Evolutionary conservation across 768 basidiomycete genomes (phyloP).

Genomic region (Melanogaster broomeanus): DNA sequence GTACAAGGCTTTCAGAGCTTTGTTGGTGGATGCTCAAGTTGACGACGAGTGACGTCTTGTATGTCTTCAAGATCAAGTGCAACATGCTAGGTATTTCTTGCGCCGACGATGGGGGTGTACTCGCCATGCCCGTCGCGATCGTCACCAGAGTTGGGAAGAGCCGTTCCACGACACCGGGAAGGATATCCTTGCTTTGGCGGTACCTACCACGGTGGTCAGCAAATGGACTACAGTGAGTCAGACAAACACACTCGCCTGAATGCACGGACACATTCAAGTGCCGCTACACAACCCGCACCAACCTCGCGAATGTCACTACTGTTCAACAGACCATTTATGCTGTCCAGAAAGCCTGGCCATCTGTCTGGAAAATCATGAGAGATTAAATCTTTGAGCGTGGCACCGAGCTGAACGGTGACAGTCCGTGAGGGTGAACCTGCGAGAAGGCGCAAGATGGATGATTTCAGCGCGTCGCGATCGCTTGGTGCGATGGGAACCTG

Average conservation of each 20-base stretch:
- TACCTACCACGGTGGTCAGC: slow-evolving; percentile 60
- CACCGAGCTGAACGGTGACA: slow-evolving; percentile 77
- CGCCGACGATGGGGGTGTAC: slow-evolving; percentile 55
- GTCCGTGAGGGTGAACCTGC: slow-evolving; percentile 63
- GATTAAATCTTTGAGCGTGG: slow-evolving; percentile 71
- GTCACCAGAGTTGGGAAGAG: slow-evolving; percentile 76
- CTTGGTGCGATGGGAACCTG: slow-evolving; percentile 59
- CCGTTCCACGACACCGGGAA: slow-evolving; percentile 57
- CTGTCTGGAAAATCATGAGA: slow-evolving; percentile 75
- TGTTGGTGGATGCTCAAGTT: slow-evolving; percentile 77
- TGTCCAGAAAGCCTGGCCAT: slow-evolving; percentile 72
- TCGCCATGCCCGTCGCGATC: slow-evolving; percentile 72
- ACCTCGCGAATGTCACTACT: slow-evolving; percentile 72
- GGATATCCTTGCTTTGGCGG: slow-evolving; percentile 60
- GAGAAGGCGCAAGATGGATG: slow-evolving; percentile 67
- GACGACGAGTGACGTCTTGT: slow-evolving; percentile 80
- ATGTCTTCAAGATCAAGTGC: slow-evolving; percentile 85
- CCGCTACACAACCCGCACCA: slow-evolving; percentile 77
- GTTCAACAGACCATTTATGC: slow-evolving; percentile 61
- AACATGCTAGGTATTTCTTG: slow-evolving; percentile 83
- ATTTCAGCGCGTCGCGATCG: slow-evolving; percentile 75
- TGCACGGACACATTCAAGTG: slow-evolving; percentile 76
- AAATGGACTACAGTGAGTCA: not conserved
- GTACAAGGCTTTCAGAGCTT: slow-evolving; percentile 70
- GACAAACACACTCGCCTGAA: slow-evolving; percentile 28